Base-by-base conservation (phyloP, 2,329 filamentous ascomycete species). In the Aphanocladium album region DNA sequence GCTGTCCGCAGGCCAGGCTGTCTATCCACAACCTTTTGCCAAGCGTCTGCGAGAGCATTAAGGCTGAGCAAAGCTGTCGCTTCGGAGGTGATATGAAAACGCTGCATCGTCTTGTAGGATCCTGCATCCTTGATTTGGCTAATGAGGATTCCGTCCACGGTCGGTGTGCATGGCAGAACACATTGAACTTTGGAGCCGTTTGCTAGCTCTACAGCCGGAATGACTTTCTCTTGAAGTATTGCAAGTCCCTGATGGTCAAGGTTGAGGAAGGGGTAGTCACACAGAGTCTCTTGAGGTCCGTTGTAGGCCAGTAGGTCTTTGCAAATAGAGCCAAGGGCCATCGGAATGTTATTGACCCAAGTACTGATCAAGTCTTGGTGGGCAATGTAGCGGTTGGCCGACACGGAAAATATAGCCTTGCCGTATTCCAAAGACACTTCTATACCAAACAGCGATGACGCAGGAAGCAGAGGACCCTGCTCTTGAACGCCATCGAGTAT, bases 121-220 rank as follows among this genome's bases (percentile, higher is more conserved):
- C 17, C 8, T 11, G 45, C 17, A 7, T 33, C 19, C 50, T 62
- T 37, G 45, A 58, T 47, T 54, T 67, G 66, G 51, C 68, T 73
- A 19, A 73, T 62, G 3, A 74, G 66, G 11, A 75, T 66, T 17
- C 71, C 72, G 14, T 70, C 66, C 39, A 74, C 72, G 60, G 71
- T 67, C 0, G 70, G 67, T 1, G 72, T 69, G 50, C 68, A 73
- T 1, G 73, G 72, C 16, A 68, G 70, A 1, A 74, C 64, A 37
- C 71, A 67, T n/a, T 73, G 67, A 14, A 75, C 62, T 8, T 68
- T 61, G 60, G 46, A 66, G 62, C 35, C 52, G 14, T 46, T 56
- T 25, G 17, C 62, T 60, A 39, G 59, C 37, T 14, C 67, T 56
- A 39, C 62, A 65, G 23, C 66, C 62, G 19, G 67, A 52, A 30